phyloP scores from a whole-genome alignment of 192 early-diverging fungal species.

The Paraglomus occultum region DNA sequence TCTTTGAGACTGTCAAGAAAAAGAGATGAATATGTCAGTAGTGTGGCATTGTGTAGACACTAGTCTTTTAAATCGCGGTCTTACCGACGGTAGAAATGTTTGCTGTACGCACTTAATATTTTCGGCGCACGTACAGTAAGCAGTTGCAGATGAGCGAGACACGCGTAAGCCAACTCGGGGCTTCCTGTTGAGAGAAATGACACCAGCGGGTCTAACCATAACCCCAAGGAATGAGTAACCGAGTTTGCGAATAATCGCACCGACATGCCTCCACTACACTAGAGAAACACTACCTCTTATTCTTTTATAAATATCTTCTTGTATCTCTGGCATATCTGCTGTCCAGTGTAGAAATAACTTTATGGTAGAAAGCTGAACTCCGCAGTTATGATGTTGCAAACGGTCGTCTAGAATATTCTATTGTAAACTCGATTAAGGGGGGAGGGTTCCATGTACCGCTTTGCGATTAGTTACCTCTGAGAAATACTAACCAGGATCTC shows the following conservation, averaged over 20 bases:
- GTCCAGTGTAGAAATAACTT: constrained; percentile 39
- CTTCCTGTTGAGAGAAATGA: constrained; percentile 3
- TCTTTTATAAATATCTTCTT: constrained; percentile 40
- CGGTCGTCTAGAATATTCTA: constrained; percentile 43
- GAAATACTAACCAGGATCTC: constrained; percentile 37
- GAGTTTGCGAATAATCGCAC: too few relatives aligned
- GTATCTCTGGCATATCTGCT: constrained; percentile 37
- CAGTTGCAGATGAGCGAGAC: constrained; percentile 8
- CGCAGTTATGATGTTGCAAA: constrained; percentile 32
- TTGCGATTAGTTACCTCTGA: neutral
- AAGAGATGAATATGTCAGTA: neutral
- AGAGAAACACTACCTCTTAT: constrained; percentile 31
- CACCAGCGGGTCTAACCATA: neutral
- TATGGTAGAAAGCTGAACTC: constrained; percentile 41
- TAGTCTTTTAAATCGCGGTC: neutral
- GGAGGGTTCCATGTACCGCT: too few relatives aligned
- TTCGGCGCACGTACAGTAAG: neutral
- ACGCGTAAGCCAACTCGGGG: constrained; percentile 15
- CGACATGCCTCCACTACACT: neutral
- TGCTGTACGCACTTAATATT: neutral
- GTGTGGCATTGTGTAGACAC: neutral
- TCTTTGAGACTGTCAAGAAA: constrained; percentile 11
- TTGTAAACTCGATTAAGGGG: neutral
- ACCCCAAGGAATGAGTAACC: too few relatives aligned
- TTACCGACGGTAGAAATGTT: constrained; percentile 26